These are phyloP conservation scores for Naematelia aurantialba DNA, from an alignment of 768 basidiomycete species.

Conservation along the genomic window DNA sequence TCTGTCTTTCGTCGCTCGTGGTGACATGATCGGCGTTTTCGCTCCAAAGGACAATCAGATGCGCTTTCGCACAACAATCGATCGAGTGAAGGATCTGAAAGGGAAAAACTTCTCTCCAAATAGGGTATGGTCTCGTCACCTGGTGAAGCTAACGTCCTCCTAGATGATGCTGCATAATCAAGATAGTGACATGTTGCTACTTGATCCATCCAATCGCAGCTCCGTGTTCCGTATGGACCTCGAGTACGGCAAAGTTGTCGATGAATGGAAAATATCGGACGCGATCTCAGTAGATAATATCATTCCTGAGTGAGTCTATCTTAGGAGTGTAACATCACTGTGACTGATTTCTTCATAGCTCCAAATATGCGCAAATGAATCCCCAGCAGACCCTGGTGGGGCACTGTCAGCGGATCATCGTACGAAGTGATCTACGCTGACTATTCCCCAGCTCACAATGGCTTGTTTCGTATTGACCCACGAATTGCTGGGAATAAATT, in stretches of 20 bases:
- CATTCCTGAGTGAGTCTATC: conserved; percentile 61
- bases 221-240: conserved; percentile 88
- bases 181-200: conserved; percentile 91
- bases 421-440: conserved; percentile 1
- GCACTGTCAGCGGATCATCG: conserved; percentile 39
- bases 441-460: conserved; percentile 68
- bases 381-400: conserved; percentile 90
- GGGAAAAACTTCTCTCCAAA: conserved; percentile 78
- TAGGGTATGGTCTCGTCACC: conserved; percentile 58
- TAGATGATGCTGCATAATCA: conserved; percentile 96
- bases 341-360: conserved; percentile 42
- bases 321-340: no score
- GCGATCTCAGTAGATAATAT: conserved; percentile 80
- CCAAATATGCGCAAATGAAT: conserved; percentile 91
- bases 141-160: conserved; percentile 7
- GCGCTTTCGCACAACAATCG: conserved; percentile 82
- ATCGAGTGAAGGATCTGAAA: conserved; percentile 71
- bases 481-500: conserved; percentile 87
- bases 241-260: conserved; percentile 87
- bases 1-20: conserved; percentile 86
- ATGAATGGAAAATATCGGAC: conserved; percentile 98
- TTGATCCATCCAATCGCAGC: conserved; percentile 74
- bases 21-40: conserved; percentile 88
- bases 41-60: conserved; percentile 67
- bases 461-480: conserved; percentile 95